Conservation (phyloP, 176 grass and related monocot genomes). For the Cymbopogon citratus region DNA sequence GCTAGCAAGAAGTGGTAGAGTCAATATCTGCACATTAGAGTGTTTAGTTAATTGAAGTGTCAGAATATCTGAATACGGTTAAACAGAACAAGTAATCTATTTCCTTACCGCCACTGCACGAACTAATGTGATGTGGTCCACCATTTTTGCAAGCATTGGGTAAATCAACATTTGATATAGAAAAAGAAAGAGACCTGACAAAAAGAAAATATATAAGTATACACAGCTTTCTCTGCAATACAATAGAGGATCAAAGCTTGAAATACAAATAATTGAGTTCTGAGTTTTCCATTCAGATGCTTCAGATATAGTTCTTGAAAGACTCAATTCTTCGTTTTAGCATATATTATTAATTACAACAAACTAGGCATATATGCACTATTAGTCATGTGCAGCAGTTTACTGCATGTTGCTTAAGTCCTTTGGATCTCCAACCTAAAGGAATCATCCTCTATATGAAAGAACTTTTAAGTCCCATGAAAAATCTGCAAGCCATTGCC, state of each 20-base stretch:
- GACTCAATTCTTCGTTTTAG: background rate
- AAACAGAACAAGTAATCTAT: slow-evolving; percentile 2
- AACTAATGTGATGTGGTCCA: slow-evolving; percentile 54
- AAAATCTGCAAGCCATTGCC: background rate
- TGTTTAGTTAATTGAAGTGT: slow-evolving; percentile 17
- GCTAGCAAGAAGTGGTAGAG: slow-evolving; percentile 64
- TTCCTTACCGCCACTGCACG: slow-evolving; percentile 55
- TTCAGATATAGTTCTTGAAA: slow-evolving; percentile 5
- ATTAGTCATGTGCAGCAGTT: background rate
- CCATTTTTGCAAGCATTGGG: slow-evolving; percentile 52
- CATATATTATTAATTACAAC: background rate
- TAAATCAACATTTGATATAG: slow-evolving; percentile 80
- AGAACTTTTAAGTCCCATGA: background rate
- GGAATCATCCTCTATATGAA: no score
- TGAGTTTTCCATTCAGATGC: background rate
- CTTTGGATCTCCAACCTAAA: background rate
- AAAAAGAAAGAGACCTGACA: slow-evolving; percentile 57
- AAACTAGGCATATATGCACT: background rate
- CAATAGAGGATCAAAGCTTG: background rate
- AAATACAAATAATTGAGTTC: background rate
- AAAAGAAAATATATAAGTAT: slow-evolving; percentile 29
- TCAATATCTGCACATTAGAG: slow-evolving; percentile 54
- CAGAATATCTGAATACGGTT: slow-evolving; percentile 14
- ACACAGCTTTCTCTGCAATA: slow-evolving; percentile 10
- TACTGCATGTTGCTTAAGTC: background rate